Percentiles rank a stretch among this genome's conserved stretches.
Evolutionary conservation across 2,329 filamentous ascomycete genomes (phyloP).

Genomic region (Cadophora sp.): DNA sequence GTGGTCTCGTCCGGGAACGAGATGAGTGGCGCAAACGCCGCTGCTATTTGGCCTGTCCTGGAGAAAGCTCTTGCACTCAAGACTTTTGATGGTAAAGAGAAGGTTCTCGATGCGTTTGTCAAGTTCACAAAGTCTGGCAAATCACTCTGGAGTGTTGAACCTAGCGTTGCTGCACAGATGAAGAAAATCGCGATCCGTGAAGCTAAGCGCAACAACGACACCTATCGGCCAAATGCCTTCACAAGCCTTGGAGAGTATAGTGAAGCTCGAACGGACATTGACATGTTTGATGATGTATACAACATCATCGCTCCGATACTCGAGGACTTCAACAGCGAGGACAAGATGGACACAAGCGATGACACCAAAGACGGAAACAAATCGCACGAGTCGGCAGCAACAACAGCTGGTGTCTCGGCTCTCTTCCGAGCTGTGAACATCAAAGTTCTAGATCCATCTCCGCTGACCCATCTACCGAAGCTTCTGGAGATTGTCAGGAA

Average conservation of each 20-base stretch:
- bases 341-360: slow-evolving; percentile 66
- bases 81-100: slow-evolving; percentile 92
- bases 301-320: slow-evolving; percentile 69
- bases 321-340: slow-evolving; percentile 62
- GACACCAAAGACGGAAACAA: slow-evolving; percentile 36
- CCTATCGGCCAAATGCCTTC: slow-evolving; percentile 80
- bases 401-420: slow-evolving; percentile 42
- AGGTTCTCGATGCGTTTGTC: slow-evolving; percentile 79
- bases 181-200: slow-evolving; percentile 85
- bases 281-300: slow-evolving; percentile 72
- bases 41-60: slow-evolving; percentile 79
- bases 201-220: slow-evolving; percentile 89
- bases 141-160: slow-evolving; percentile 61
- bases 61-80: slow-evolving; percentile 85
- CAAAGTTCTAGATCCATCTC: slow-evolving; percentile 34
- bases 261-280: slow-evolving; percentile 69
- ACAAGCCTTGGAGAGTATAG: slow-evolving; percentile 74
- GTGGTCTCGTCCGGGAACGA: slow-evolving; percentile 69
- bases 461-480: slow-evolving; percentile 37
- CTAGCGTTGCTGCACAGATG: slow-evolving; percentile 64
- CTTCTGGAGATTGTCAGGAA: slow-evolving; percentile 37
- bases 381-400: slow-evolving; percentile 39
- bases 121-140: slow-evolving; percentile 74
- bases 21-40: slow-evolving; percentile 65
- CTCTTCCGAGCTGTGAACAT: slow-evolving; percentile 43